phyloP scores from a whole-genome alignment of 768 basidiomycete genomes.

The Suillus hirtellus region DNA sequence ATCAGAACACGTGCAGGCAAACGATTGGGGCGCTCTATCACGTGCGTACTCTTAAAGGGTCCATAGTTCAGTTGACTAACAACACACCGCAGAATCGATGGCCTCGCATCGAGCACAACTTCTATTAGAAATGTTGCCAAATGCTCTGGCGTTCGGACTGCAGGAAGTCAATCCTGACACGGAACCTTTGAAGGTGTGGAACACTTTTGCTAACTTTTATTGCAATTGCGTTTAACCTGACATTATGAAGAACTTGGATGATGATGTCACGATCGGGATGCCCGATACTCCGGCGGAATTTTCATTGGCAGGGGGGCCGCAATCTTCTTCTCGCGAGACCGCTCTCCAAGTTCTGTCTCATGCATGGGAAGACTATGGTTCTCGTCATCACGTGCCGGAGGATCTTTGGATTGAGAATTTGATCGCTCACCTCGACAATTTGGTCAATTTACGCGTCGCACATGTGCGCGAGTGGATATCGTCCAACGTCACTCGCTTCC shows the following conservation, averaged over 20 bases:
- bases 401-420: constrained; percentile 43
- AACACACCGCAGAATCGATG: constrained; percentile 41
- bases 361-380: constrained; percentile 33
- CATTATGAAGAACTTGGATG: constrained; percentile 50
- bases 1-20: constrained; percentile 39
- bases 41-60: constrained; percentile 38
- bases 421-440: constrained; percentile 35
- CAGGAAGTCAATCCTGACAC: constrained; percentile 44
- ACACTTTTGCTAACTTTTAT: constrained; percentile 2
- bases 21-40: constrained; percentile 66
- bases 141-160: constrained; percentile 49
- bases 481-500: constrained; percentile 51
- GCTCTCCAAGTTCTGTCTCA: constrained; percentile 18
- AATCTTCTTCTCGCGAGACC: constrained; percentile 20
- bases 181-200: constrained; percentile 51
- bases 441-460: constrained; percentile 44
- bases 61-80: not conserved
- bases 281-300: constrained; percentile 41
- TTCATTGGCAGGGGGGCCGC: constrained; percentile 26
- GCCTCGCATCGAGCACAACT: constrained; percentile 48
- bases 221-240: not conserved
- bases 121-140: constrained; percentile 42
- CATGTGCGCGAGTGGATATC: constrained; percentile 55
- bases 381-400: constrained; percentile 40
- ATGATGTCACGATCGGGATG: constrained; percentile 40